These are phyloP conservation scores for Tetrastigma voinierianum DNA, from an alignment of 164 flowering plant species.

Conservation along the genomic window DNA sequence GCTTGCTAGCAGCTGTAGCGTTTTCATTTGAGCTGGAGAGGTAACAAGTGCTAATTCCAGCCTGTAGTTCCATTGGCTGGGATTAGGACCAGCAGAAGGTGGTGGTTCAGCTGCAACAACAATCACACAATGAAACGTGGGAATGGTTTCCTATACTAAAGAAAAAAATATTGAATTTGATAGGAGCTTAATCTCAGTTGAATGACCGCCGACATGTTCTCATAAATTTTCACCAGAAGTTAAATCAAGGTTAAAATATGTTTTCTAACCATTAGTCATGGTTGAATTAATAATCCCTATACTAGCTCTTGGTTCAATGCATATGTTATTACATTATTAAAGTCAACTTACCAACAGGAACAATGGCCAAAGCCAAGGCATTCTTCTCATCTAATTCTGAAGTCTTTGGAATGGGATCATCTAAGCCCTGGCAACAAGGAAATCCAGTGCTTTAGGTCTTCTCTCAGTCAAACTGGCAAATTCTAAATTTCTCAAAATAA, in stretches of 20 bases:
- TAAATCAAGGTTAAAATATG: no score
- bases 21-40: slow-evolving; percentile 82
- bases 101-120: slow-evolving; percentile 45
- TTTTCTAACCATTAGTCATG: no score
- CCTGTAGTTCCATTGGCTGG: slow-evolving; percentile 63
- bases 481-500: background rate
- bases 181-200: no score
- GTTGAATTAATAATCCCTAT: no score
- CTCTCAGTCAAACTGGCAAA: background rate
- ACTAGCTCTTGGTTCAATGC: no score
- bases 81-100: slow-evolving; percentile 36
- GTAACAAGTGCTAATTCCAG: slow-evolving; percentile 94
- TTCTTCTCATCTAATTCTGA: slow-evolving; percentile 83
- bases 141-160: background rate
- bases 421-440: slow-evolving; percentile 49
- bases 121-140: background rate
- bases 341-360: slow-evolving; percentile 66
- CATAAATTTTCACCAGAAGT: no score
- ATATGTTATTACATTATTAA: background rate
- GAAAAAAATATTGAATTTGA: no score
- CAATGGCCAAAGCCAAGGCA: slow-evolving; percentile 90
- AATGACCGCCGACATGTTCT: no score
- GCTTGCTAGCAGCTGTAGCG: slow-evolving; percentile 61
- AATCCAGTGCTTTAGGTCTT: slow-evolving; percentile 1
- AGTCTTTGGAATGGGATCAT: slow-evolving; percentile 71